Percentiles rank a stretch among this genome's conserved stretches.
phyloP scores from a whole-genome alignment of 768 basidiomycete genomes.

The Mycena filopes region DNA sequence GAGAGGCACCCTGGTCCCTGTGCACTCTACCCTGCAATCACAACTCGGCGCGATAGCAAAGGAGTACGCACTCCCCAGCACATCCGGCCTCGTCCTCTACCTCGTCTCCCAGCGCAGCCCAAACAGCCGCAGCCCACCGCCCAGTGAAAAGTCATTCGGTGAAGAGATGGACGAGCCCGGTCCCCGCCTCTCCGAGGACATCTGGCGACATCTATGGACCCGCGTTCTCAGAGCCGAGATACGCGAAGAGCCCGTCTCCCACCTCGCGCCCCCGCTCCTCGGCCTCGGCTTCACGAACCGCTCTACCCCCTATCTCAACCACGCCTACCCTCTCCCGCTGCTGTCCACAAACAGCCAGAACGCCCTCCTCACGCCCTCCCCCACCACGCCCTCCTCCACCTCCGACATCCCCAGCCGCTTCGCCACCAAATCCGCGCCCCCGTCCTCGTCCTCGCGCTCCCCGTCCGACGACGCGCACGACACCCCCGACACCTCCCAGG shows the following conservation, averaged over 20 bases:
- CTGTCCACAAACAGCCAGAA: conserved; percentile 55
- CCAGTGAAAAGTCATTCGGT: conserved; percentile 32
- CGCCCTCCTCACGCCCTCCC: conserved; percentile 55
- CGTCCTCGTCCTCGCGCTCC: conserved; percentile 55
- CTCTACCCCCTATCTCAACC: conserved; percentile 53
- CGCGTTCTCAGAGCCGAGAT: conserved; percentile 74
- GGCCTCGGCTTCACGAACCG: conserved; percentile 55
- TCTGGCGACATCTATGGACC: conserved; percentile 90
- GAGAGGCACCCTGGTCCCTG: conserved; percentile 87
- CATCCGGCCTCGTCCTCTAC: conserved; percentile 84
- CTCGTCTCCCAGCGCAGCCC: conserved; percentile 58
- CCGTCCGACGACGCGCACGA: conserved; percentile 53
- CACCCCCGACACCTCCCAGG: conserved; percentile 41
- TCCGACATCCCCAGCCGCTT: conserved; percentile 55
- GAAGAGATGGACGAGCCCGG: conserved; percentile 64
- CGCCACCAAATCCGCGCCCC: conserved; percentile 58
- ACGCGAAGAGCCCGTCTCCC: conserved; percentile 54
- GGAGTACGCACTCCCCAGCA: conserved; percentile 93
- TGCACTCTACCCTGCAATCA: conserved; percentile 84
- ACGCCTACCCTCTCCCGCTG: conserved; percentile 44
- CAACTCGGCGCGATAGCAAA: conserved; percentile 90
- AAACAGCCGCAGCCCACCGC: background rate
- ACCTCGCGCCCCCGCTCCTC: conserved; percentile 52
- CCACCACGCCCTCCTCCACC: conserved; percentile 64
- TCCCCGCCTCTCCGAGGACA: conserved; percentile 85